Conservation (phyloP, 192 early-diverging fungal species). For the Coemansia sp. region DNA sequence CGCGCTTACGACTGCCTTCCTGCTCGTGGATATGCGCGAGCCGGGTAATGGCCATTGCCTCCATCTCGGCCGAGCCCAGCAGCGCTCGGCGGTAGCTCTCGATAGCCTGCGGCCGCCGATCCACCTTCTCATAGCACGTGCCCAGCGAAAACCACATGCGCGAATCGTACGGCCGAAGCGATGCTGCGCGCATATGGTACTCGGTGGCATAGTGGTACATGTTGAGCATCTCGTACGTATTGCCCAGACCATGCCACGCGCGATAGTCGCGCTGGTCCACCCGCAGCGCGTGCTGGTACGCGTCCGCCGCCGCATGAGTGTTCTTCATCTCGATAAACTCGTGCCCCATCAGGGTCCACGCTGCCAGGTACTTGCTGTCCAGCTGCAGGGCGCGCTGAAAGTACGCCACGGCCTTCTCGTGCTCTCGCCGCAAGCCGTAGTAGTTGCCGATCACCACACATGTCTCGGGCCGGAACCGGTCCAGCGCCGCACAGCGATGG, state of each 20-base stretch:
- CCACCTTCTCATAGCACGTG: conserved; percentile 60
- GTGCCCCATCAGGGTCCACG: conserved; percentile 93
- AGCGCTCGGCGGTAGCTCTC: conserved; percentile 73
- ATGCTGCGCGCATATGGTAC: conserved; percentile 73
- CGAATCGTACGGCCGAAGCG: conserved; percentile 71
- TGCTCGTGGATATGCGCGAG: conserved; percentile 59
- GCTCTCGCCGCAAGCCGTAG: conserved; percentile 72
- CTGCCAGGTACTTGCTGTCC: conserved; percentile 64
- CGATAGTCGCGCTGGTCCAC: conserved; percentile 74
- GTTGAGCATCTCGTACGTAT: conserved; percentile 80
- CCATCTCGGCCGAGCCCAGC: conserved; percentile 54
- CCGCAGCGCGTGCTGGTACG: conserved; percentile 81
- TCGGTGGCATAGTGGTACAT: conserved; percentile 75
- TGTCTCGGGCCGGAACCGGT: conserved; percentile 83
- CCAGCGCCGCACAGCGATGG: conserved; percentile 60
- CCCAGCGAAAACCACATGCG: conserved; percentile 82
- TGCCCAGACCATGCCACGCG: conserved; percentile 90
- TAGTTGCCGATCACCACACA: conserved; percentile 87
- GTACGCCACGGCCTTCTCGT: conserved; percentile 78
- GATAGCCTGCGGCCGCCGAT: conserved; percentile 55
- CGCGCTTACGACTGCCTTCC: conserved; percentile 47
- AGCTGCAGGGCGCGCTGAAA: conserved; percentile 82
- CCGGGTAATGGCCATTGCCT: conserved; percentile 50
- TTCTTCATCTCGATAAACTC: conserved; percentile 93
- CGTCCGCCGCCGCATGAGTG: conserved; percentile 79